A percentile compares a stretch with the other conserved stretches of the same genome.
Evolutionary conservation across 1,284 basidiomycete genomes (phyloP).

Genomic region (Cryptococcus sp.): DNA sequence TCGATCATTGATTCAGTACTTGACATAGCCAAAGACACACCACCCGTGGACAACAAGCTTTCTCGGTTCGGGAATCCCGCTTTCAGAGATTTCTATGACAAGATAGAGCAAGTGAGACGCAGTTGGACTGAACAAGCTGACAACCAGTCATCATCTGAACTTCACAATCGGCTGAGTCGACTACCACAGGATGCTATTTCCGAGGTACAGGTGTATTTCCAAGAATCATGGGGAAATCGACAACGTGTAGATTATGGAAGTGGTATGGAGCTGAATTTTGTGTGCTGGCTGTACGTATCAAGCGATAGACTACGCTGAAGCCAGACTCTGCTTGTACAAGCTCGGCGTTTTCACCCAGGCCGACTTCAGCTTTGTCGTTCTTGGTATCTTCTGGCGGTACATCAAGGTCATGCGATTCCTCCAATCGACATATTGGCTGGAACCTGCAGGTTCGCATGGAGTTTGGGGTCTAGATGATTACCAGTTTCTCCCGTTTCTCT

Average conservation of each 20-base stretch:
- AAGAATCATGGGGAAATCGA: constrained; percentile 85
- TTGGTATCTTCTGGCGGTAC: constrained; percentile 91
- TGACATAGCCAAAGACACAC: constrained; percentile 62
- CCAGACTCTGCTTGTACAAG: constrained; percentile 73
- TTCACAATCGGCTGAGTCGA: constrained; percentile 58
- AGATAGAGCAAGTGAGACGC: constrained; percentile 60
- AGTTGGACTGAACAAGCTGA: background rate
- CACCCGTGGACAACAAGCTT: constrained; percentile 82
- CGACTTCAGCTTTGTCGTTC: constrained; percentile 74
- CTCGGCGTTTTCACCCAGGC: constrained; percentile 62
- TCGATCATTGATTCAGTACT: constrained; percentile 65
- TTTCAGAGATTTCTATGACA: constrained; percentile 86
- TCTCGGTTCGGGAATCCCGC: constrained; percentile 98
- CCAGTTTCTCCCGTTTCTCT: constrained; percentile 92
- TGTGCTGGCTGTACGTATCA: constrained; percentile 84
- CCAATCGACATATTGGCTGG: constrained; percentile 94
- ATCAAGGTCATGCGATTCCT: constrained; percentile 82
- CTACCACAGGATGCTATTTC: constrained; percentile 57
- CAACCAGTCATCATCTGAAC: constrained; percentile 23
- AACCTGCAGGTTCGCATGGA: constrained; percentile 95
- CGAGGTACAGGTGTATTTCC: constrained; percentile 76
- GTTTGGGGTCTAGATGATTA: constrained; percentile 99
- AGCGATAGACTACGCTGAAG: background rate
- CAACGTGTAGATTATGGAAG: constrained; percentile 96
- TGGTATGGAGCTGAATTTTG: constrained; percentile 97